Percentiles rank a stretch among this genome's conserved stretches.
phyloP scores from a whole-genome alignment of 495 filamentous ascomycete species.

The Neurospora tetrasperma region DNA sequence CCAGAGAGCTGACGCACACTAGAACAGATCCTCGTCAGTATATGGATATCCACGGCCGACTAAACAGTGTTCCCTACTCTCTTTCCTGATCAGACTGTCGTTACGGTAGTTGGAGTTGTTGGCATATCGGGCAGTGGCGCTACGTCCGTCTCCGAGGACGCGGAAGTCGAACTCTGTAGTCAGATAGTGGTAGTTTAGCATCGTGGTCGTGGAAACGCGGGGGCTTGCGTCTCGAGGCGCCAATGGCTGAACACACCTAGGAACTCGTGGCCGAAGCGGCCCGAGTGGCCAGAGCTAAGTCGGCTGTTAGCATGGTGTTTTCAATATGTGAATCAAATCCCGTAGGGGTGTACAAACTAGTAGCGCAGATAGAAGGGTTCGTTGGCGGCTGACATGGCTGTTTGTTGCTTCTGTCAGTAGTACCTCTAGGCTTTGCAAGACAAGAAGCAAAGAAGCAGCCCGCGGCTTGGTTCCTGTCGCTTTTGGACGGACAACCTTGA shows the following conservation, averaged over 20 bases:
- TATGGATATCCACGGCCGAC: background rate
- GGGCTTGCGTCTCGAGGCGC: background rate
- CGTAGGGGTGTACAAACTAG: conserved; percentile 53
- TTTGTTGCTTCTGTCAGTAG: conserved; percentile 4
- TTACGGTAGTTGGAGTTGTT: conserved; percentile 99
- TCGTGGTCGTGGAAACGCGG: background rate
- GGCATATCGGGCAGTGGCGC: conserved; percentile 89
- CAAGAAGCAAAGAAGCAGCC: background rate
- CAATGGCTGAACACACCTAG: conserved; percentile 51
- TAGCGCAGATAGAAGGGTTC: conserved; percentile 96
- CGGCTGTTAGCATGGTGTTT: conserved; percentile 15
- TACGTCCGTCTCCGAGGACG: conserved; percentile 84
- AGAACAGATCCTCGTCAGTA: conserved; percentile 2
- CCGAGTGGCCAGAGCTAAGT: conserved; percentile 87
- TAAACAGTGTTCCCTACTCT: conserved; percentile 56
- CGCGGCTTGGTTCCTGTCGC: background rate
- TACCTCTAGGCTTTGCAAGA: background rate
- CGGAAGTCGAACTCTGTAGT: conserved; percentile 89
- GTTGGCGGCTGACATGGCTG: conserved; percentile 26
- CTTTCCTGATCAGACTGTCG: conserved; percentile 97
- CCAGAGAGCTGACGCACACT: conserved; percentile 95
- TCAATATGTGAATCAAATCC: background rate
- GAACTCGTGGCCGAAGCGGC: conserved; percentile 97
- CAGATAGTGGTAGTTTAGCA: conserved; percentile 2
- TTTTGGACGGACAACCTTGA: conserved; percentile 12